Percentiles rank a stretch among this genome's conserved stretches.
These are phyloP conservation scores for Pseudogymnoascus sp. DNA, from an alignment of 2,329 filamentous ascomycete species.

Conservation along the genomic window DNA sequence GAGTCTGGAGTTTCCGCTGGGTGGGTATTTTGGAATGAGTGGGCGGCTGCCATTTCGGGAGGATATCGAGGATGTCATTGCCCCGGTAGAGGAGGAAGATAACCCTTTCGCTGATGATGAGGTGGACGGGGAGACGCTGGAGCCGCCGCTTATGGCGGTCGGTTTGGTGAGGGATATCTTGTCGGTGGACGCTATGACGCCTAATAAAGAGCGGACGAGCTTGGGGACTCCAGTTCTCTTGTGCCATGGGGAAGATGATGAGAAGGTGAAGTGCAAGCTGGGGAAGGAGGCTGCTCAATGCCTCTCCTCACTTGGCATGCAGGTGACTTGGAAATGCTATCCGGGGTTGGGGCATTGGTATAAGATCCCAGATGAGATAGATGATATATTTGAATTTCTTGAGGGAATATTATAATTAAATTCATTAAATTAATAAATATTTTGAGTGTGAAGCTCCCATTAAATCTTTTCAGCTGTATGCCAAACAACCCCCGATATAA, in stretches of 20 bases:
- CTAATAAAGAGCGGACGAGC: neutral
- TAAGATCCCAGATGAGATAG: conserved; percentile 38
- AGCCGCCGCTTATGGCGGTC: neutral
- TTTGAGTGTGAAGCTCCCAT: neutral
- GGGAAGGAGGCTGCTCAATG: conserved; percentile 34
- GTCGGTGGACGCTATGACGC: neutral
- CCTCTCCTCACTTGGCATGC: conserved; percentile 25
- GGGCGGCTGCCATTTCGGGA: conserved; percentile 36
- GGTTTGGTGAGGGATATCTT: neutral
- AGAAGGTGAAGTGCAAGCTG: conserved; percentile 22
- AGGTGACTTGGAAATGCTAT: conserved; percentile 35
- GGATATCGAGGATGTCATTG: conserved; percentile 27
- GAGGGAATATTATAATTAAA: conserved; percentile 10
- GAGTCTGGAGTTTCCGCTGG: conserved; percentile 29
- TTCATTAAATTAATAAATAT: neutral
- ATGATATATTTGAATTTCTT: conserved; percentile 35
- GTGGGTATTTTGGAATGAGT: conserved; percentile 40
- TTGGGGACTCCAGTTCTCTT: neutral
- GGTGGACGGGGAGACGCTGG: neutral
- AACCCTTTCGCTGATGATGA: neutral
- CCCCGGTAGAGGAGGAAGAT: neutral
- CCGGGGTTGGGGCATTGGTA: conserved; percentile 39
- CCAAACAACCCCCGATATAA: neutral
- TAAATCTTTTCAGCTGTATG: neutral
- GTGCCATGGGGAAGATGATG: neutral